Base-by-base conservation (phyloP, 1,139 yeast genomes). In the Geotrichum australiense region DNA sequence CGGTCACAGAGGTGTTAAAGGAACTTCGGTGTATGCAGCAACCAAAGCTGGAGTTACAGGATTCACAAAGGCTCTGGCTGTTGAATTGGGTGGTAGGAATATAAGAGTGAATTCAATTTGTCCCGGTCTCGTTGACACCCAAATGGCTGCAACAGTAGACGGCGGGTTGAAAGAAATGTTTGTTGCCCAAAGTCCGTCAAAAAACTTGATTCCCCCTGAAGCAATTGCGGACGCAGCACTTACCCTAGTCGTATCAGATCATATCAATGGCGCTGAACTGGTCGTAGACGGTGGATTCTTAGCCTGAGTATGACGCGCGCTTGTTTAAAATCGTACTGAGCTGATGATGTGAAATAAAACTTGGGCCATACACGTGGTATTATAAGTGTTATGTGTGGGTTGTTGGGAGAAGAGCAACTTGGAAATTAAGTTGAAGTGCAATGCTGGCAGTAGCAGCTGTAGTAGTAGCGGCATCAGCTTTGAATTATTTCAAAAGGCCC, bases 121-220 rank as follows among this genome's bases (percentile, higher is more conserved):
- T 7, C 95, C 96, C 0, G 94, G 94, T 0, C 65, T 85, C 19
- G 76, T 86, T 0, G 85, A 75, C 37, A 89, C 97, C 0, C 85
- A 76, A 22, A 89, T 89, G 85, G 55, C 52, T 10, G 48, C 49
- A 10, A 38, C 47, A 10, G 51, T 50, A 21, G 36, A 52, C 11
- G 32, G 40, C 3, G 40, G 45, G 7, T 42, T 52, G 16, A 40
- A 39, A 24, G 49, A 48, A 4, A 35, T 42, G n/a, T 50, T 54
- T 27, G 26, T 45, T 7, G 44, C 42, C 8, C 41, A 43, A 22
- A 51, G 57, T 15, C 54, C 61, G 1, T 42, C 53, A 10, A 50
- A 55, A 4, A 48, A 60, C 18, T 43, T 57, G 1, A 54, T 65
- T 2, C 42, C 52, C 8, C 46, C 62, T 1, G 54, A 51, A 2